phyloP scores from a whole-genome alignment of 768 basidiomycete species.

The Leucocoprinus leucothites region DNA sequence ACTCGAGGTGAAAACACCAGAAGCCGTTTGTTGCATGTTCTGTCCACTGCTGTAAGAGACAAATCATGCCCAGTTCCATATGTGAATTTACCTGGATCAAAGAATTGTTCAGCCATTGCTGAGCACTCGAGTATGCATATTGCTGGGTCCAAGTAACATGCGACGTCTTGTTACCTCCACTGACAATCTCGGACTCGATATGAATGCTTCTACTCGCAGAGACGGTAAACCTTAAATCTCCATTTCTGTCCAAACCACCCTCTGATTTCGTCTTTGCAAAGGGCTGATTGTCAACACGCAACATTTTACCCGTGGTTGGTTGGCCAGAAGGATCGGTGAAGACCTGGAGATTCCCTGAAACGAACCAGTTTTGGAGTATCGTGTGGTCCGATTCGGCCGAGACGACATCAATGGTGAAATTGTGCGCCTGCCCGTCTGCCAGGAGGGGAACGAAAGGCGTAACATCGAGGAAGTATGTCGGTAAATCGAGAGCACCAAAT shows the following conservation, averaged over 20 bases:
- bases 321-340: constrained; percentile 57
- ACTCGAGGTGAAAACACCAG: constrained; percentile 33
- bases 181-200: constrained; percentile 59
- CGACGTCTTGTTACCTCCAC: constrained; percentile 56
- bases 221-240: constrained; percentile 62
- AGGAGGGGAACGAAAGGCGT: constrained; percentile 75
- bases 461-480: constrained; percentile 74
- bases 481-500: constrained; percentile 74
- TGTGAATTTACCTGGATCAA: constrained; percentile 30
- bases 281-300: constrained; percentile 49
- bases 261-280: constrained; percentile 52
- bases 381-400: constrained; percentile 64
- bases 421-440: constrained; percentile 66
- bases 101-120: constrained; percentile 53
- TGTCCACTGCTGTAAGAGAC: constrained; percentile 16
- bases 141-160: constrained; percentile 61
- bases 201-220: constrained; percentile 52
- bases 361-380: constrained; percentile 77
- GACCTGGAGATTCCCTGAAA: constrained; percentile 70
- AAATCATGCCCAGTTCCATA: background rate
- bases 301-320: constrained; percentile 70
- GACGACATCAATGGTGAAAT: constrained; percentile 67
- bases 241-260: constrained; percentile 36
- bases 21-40: constrained; percentile 40
- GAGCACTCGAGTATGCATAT: constrained; percentile 57